phyloP scores from a whole-genome alignment of 768 basidiomycete genomes.

The Tulasnella sp. region DNA sequence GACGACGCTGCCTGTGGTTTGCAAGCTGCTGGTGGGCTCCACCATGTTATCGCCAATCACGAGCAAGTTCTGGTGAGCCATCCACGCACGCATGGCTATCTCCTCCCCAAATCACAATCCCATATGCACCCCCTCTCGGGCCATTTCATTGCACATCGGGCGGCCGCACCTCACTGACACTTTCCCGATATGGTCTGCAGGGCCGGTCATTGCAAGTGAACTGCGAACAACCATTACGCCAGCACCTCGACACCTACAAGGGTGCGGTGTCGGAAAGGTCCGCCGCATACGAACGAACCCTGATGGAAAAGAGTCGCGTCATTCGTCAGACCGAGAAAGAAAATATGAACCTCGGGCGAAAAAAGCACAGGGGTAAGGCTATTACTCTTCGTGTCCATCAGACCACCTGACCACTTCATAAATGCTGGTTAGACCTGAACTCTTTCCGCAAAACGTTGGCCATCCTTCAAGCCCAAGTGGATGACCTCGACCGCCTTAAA shows the following conservation, averaged over 20 bases:
- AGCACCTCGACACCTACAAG: slow-evolving; percentile 74
- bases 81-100: slow-evolving; percentile 1
- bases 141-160: neutral
- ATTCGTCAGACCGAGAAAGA: slow-evolving; percentile 80
- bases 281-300: slow-evolving; percentile 67
- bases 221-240: slow-evolving; percentile 83
- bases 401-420: neutral
- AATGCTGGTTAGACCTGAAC: slow-evolving; percentile 59
- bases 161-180: neutral
- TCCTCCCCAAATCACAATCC: neutral
- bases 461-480: slow-evolving; percentile 79
- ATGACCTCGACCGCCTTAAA: slow-evolving; percentile 83
- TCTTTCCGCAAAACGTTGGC: slow-evolving; percentile 76
- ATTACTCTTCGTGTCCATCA: slow-evolving; percentile 17
- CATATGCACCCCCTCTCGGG: neutral
- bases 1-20: slow-evolving; percentile 76
- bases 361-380: slow-evolving; percentile 78
- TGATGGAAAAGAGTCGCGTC: slow-evolving; percentile 73
- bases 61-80: slow-evolving; percentile 77
- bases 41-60: slow-evolving; percentile 86
- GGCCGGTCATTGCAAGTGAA: slow-evolving; percentile 78
- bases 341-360: slow-evolving; percentile 57
- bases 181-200: slow-evolving; percentile 33
- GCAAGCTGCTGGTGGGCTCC: slow-evolving; percentile 79
- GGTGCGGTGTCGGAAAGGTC: slow-evolving; percentile 73